Evolutionary conservation across 2,329 filamentous ascomycete genomes (phyloP), one percentile per base, ranked within the genome.

Genomic region (Colletotrichum abscissum): DNA sequence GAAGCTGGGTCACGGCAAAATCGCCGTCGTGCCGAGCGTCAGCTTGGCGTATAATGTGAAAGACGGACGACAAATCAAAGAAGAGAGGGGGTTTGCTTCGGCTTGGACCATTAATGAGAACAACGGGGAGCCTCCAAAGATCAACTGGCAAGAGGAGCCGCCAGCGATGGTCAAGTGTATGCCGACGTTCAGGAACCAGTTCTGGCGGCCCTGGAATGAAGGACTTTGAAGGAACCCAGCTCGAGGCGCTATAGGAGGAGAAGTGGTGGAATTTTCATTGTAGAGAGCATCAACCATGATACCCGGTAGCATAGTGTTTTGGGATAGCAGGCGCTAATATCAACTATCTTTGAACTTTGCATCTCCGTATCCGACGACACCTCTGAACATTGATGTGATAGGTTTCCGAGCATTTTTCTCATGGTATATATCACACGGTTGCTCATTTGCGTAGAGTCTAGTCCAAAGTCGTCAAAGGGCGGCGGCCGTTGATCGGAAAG

Each of bases 21-120:
- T 91, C 73, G 88, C 89, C 0, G 87, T 90, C 0, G 83, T 91
- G 14, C 89, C 89, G 0, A 84, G 82, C 3, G 85, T 91, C 3
- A 90, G 88, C 74, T 78, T 91, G 2, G 88, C 86, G 69, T 91
- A 91, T 76, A 84, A 84, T 2, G 80, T 89, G 73, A 82, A 86
- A 2, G 81, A 80, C 3, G 86, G 83, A 1, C 79, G 76, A 59
- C 78, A 78, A 66, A 85, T 89, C 52, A 91, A 91, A 78, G 76
- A 80, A 14, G 73, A 82, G 4, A 88, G 88, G 76, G 89, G 89
- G 0, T 89, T 86, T 77, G 82, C 84, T 1, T 74, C 64, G 28
- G 62, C 67, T 7, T 72, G 54, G 74, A 66, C 59, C 28, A 64
- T 38, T 9, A 56, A 33, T n/a, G 70, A 73, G 22, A 60, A 74